phyloP scores from a whole-genome alignment of 768 basidiomycete genomes.

The Tephrocybe rancida region DNA sequence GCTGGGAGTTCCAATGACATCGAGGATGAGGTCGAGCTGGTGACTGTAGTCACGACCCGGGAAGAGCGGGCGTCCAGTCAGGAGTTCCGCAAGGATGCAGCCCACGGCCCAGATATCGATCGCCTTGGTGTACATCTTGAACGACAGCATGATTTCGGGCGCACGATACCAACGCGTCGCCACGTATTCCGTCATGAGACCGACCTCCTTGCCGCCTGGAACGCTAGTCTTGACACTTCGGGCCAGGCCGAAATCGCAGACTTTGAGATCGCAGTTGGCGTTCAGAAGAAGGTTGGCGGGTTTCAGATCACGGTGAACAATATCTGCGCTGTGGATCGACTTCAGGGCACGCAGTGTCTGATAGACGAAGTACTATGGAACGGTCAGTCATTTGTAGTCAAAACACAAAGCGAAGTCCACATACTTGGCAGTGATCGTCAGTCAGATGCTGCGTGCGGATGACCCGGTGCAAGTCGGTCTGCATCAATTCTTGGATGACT shows the following conservation, averaged over 20 bases:
- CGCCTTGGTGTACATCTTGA: constrained; percentile 99
- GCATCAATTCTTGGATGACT: constrained; percentile 90
- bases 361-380: constrained; percentile 81
- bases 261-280: constrained; percentile 95
- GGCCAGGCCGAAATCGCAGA: constrained; percentile 93
- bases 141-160: constrained; percentile 98
- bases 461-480: constrained; percentile 89
- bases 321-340: constrained; percentile 93
- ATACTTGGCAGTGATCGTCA: constrained; percentile 86
- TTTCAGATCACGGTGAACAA: constrained; percentile 96
- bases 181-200: constrained; percentile 97
- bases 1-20: constrained; percentile 95
- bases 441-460: constrained; percentile 89
- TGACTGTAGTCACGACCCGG: constrained; percentile 97
- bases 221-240: constrained; percentile 85
- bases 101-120: constrained; percentile 90
- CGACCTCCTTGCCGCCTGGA: constrained; percentile 79
- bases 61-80: constrained; percentile 94
- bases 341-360: constrained; percentile 95
- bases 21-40: constrained; percentile 92
- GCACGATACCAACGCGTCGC: constrained; percentile 99
- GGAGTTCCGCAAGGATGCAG: constrained; percentile 92
- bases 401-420: constrained; percentile 6
- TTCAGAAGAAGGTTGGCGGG: constrained; percentile 95
- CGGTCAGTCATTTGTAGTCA: background rate